Conservation (phyloP, 495 filamentous ascomycete species). For the Penicillium cinerascens region DNA sequence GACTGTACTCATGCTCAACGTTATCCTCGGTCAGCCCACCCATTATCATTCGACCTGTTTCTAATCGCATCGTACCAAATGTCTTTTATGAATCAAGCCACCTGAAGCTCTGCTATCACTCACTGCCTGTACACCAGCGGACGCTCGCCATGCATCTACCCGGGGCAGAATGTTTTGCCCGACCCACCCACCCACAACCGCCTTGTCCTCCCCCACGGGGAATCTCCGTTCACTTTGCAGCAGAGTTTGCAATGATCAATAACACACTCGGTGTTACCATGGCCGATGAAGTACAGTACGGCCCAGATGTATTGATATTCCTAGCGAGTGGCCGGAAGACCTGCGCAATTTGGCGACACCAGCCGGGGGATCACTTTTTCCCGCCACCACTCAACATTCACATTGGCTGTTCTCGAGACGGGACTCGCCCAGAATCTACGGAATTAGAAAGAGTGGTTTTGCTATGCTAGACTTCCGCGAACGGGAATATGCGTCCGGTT, state of each 20-base stretch:
- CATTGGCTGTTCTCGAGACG: constrained; percentile 12
- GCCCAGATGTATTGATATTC: not conserved
- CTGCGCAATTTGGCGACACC: not conserved
- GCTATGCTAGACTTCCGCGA: not conserved
- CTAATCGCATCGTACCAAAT: not conserved
- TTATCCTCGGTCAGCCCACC: not conserved
- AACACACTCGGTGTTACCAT: not conserved
- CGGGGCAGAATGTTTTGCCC: constrained; percentile 31
- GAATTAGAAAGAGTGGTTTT: constrained; percentile 7
- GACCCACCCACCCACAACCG: not conserved
- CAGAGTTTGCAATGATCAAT: constrained; percentile 5
- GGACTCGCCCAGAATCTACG: not conserved
- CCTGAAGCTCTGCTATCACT: not conserved
- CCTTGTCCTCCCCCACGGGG: constrained; percentile 17
- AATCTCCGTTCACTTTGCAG: not conserved
- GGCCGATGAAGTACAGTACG: not conserved
- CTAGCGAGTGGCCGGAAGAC: not conserved
- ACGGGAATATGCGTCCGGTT: constrained; percentile 1
- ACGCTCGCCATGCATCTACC: not conserved
- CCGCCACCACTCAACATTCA: constrained; percentile 8
- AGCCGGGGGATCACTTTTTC: constrained; percentile 28
- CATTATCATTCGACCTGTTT: not conserved
- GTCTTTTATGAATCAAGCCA: no score
- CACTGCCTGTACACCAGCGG: not conserved
- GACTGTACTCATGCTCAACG: not conserved